A percentile compares a stretch with the other conserved stretches of the same genome.
Conservation (phyloP, 225 moss, liverwort and hornwort species). For the Pseudoscleropodium purum region DNA sequence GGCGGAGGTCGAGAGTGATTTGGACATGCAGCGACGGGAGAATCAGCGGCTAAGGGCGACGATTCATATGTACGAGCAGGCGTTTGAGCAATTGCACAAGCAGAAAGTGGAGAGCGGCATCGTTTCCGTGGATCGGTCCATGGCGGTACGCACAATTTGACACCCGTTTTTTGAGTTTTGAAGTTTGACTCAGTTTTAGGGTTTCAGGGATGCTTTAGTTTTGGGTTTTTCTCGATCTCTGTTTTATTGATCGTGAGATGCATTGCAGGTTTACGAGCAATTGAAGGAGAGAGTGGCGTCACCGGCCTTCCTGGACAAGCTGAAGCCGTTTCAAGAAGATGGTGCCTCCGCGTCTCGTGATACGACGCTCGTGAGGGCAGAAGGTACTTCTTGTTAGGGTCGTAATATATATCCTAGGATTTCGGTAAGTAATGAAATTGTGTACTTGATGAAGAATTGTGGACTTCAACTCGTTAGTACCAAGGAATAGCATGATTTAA, state of each 20-base stretch:
- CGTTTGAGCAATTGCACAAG: conserved; percentile 35
- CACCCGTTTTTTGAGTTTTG: not conserved
- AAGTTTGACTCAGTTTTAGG: not conserved
- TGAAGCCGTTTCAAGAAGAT: conserved; percentile 21
- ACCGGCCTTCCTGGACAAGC: conserved; percentile 67
- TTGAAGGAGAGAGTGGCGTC: conserved; percentile 79
- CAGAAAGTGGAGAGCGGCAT: conserved; percentile 34
- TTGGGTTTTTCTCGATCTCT: not conserved
- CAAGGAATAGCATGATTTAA: not conserved
- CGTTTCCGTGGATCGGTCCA: conserved; percentile 27
- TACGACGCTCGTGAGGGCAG: conserved; percentile 22
- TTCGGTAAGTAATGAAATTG: not conserved
- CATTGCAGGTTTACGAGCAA: conserved; percentile 64
- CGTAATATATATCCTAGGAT: not conserved
- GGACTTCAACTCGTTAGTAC: not conserved
- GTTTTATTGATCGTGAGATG: not conserved
- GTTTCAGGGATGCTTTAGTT: not conserved
- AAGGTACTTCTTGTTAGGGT: conserved; percentile 18
- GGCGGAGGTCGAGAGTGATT: conserved; percentile 57
- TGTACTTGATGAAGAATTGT: not conserved
- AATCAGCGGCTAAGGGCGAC: conserved; percentile 50
- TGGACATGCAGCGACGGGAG: conserved; percentile 58
- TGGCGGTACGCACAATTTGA: not conserved
- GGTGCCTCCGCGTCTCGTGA: conserved; percentile 23
- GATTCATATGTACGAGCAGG: conserved; percentile 66